Conservation (phyloP, 768 basidiomycete species). For the Boletus subparvulus region DNA sequence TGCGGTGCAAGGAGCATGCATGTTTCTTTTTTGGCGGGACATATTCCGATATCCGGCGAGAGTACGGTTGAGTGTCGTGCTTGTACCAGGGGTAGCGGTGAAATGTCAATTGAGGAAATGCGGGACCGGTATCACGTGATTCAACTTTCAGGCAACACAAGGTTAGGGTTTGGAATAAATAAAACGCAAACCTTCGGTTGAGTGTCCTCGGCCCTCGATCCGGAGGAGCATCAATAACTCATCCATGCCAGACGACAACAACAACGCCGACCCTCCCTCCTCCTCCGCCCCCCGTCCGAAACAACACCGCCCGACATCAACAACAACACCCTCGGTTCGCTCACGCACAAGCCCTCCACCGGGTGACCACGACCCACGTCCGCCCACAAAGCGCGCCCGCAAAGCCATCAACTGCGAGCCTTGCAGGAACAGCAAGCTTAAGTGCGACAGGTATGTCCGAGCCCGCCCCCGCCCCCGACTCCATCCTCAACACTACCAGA, state of each 20-base stretch:
- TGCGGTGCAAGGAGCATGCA: too few species aligned
- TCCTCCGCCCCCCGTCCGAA: conserved; percentile 17
- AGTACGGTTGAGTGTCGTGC: too few species aligned
- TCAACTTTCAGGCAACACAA: not conserved
- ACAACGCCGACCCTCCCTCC: conserved; percentile 13
- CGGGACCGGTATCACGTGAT: conserved; percentile 25
- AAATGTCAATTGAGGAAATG: not conserved
- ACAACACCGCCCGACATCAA: conserved; percentile 17
- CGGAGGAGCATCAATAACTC: conserved; percentile 20
- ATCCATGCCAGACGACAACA: conserved; percentile 34
- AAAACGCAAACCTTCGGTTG: conserved; percentile 5
- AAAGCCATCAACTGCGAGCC: conserved; percentile 91
- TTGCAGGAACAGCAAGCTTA: conserved; percentile 83
- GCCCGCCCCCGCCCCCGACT: not conserved
- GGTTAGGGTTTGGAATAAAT: conserved; percentile 32
- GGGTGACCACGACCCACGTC: conserved; percentile 56
- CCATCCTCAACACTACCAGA: conserved; percentile 37
- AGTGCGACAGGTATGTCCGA: conserved; percentile 77
- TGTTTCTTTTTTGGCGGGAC: too few species aligned
- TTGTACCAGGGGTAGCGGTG: not conserved
- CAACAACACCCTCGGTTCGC: conserved; percentile 39
- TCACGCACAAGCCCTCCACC: conserved; percentile 48
- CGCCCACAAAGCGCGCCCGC: conserved; percentile 77
- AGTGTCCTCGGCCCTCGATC: conserved; percentile 24
- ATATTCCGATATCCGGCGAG: too few species aligned